Percentiles rank a stretch among this genome's conserved stretches.
phyloP scores from a whole-genome alignment of 768 basidiomycete species.

The Neoboletus brunneissimus region DNA sequence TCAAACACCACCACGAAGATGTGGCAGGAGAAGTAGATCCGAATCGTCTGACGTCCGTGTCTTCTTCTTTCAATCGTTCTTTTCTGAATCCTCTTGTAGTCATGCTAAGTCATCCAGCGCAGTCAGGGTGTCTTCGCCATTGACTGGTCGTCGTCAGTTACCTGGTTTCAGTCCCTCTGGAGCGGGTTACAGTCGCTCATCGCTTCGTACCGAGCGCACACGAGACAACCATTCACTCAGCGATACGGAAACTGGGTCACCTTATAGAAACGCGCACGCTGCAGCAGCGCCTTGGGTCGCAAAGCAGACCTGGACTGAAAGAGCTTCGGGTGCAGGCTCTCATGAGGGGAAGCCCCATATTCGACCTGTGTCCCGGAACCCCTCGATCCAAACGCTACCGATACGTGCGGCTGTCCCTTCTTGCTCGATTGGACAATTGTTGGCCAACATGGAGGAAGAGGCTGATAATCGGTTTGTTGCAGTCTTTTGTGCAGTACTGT shows the following conservation, averaged over 20 bases:
- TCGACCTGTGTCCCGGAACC: neutral
- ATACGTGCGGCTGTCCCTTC: neutral
- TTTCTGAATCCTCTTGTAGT: constrained; percentile 12
- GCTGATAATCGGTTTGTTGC: constrained; percentile 10
- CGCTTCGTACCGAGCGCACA: neutral
- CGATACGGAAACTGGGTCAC: neutral
- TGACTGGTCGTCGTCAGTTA: constrained; percentile 5
- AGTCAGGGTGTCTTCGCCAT: constrained; percentile 12
- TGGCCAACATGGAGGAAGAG: neutral
- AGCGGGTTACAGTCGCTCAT: neutral
- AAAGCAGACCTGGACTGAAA: neutral
- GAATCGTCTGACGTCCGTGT: constrained; percentile 11
- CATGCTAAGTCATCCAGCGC: neutral
- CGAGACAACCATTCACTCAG: neutral
- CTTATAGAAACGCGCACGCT: neutral
- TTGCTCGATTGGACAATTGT: neutral
- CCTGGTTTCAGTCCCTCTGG: neutral
- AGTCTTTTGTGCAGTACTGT: neutral
- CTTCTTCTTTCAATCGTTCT: neutral
- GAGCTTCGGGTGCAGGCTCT: neutral
- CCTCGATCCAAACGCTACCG: neutral
- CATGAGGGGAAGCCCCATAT: constrained; percentile 14
- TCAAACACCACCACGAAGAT: neutral
- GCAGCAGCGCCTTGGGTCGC: neutral
- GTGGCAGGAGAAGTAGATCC: neutral